Percentiles rank a stretch among this genome's conserved stretches.
These are phyloP conservation scores for Echria macrotheca DNA, from an alignment of 495 filamentous ascomycete species.

Conservation along the genomic window DNA sequence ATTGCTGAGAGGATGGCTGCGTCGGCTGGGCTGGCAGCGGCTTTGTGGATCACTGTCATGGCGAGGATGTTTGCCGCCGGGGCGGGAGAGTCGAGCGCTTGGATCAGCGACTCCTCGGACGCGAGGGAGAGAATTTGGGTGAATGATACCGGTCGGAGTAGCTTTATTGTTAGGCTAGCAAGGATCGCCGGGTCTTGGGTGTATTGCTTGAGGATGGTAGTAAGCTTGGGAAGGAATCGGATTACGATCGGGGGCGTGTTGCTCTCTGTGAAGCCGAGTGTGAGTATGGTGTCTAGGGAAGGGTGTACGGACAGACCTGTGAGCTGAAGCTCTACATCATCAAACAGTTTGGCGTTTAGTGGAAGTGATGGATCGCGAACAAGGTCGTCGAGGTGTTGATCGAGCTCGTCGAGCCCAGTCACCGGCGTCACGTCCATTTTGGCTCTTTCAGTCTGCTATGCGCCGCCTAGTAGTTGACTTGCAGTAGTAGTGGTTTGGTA, in stretches of 20 bases:
- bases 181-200: conserved; percentile 47
- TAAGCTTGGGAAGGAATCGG: conserved; percentile 44
- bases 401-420: conserved; percentile 43
- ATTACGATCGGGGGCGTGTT: conserved; percentile 45
- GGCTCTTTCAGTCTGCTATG: no score
- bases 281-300: no score
- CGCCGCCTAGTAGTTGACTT: no score
- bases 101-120: conserved; percentile 47
- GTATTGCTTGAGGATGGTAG: conserved; percentile 42
- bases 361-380: conserved; percentile 30
- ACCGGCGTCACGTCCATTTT: conserved; percentile 33
- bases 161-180: conserved; percentile 46
- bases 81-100: conserved; percentile 54
- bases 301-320: conserved; percentile 37
- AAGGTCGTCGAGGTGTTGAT: conserved; percentile 45
- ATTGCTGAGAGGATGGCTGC: conserved; percentile 64
- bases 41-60: conserved; percentile 68
- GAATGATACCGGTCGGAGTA: conserved; percentile 49
- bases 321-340: conserved; percentile 50
- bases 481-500: no score
- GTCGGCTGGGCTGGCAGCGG: conserved; percentile 53
- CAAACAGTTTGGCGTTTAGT: conserved; percentile 44
- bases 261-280: conserved; percentile 23
- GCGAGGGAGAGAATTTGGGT: conserved; percentile 47
- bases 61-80: conserved; percentile 65